phyloP scores from a whole-genome alignment of 1,139 yeast species.

The Candida sojae region DNA sequence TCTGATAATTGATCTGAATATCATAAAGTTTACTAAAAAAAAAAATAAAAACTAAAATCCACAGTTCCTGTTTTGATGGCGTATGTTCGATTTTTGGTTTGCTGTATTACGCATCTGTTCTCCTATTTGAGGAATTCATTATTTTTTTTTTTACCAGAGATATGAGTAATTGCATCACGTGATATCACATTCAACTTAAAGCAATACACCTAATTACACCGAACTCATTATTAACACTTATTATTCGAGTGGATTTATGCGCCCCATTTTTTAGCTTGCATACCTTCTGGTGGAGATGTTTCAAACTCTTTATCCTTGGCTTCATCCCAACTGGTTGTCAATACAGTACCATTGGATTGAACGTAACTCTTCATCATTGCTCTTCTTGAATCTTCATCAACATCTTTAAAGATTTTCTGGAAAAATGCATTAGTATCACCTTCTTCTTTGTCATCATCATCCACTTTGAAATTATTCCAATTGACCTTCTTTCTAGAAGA shows the following conservation, averaged over 20 bases:
- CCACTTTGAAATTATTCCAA: slow-evolving; percentile 70
- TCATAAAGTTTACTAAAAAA: background rate
- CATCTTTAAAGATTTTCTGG: slow-evolving; percentile 68
- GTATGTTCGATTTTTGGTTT: background rate
- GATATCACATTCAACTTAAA: no score
- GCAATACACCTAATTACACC: no score
- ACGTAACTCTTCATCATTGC: slow-evolving; percentile 97
- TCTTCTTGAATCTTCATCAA: slow-evolving; percentile 83
- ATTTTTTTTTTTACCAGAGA: no score
- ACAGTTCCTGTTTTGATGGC: no score
- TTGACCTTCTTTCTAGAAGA: slow-evolving; percentile 62
- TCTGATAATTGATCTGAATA: slow-evolving; percentile 5
- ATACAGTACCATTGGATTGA: slow-evolving; percentile 93
- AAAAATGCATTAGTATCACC: slow-evolving; percentile 71
- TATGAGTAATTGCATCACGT: no score
- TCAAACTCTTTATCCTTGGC: slow-evolving; percentile 70
- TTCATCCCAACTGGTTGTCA: slow-evolving; percentile 95
- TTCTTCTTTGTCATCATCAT: slow-evolving; percentile 45
- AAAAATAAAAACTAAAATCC: background rate
- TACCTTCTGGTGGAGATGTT: slow-evolving; percentile 77
- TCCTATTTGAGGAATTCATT: background rate
- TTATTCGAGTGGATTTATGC: background rate
- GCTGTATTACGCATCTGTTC: slow-evolving; percentile 1
- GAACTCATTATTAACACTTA: no score
- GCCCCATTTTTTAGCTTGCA: slow-evolving; percentile 49